Evolutionary conservation across 306 rosid species (phyloP), one percentile per base, ranked within the genome.

Genomic region (Cicer arietinum): DNA sequence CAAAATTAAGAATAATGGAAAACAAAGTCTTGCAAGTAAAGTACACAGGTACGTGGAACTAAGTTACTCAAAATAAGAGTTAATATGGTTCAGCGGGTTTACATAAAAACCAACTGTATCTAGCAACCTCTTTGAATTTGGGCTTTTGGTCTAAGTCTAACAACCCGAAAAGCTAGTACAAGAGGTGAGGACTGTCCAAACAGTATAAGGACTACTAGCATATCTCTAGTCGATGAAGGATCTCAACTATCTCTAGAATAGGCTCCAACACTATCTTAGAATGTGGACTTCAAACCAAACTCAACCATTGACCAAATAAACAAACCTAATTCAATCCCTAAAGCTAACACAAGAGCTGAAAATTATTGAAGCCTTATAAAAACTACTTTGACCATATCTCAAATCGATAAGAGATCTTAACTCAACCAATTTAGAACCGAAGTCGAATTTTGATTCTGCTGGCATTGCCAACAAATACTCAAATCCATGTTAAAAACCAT

Each of bases 51-150:
- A 12, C 16, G 35, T 52, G 62, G 78, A 25, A 25, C 35, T 25
- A 43, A 64, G 74, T 45, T 30, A 59, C 41, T 63, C 41, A 40
- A 57, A 57, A 57, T 57, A 57, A 6, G 39, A 22, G 40, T 40
- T 57, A 57, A 57, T 22, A 57, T 22, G 63, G 63, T 57, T 57
- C 63, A 57, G 14, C 40, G 25, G 22, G 40, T 57, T 22, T 53
- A 8, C 62, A 56, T 56, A 56, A 20, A 56, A 39, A 20, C 61
- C 60, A 54, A 18, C 11, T 54, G 37, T 18, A 1, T 10, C 63
- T 22, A 6, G 63, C 14, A 22, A 22, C 6, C 41, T 10, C 37
- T 56, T 57, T 20, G 63, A 57, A 22, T 22, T 57, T 57, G 41
- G 63, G 14, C 25, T 57, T 22, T 6, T 5, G 40, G 63, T 8